A percentile compares a stretch with the other conserved stretches of the same genome.
These are phyloP conservation scores for Luffa aegyptiaca DNA, from an alignment of 306 rosid genomes.

Conservation along the genomic window DNA sequence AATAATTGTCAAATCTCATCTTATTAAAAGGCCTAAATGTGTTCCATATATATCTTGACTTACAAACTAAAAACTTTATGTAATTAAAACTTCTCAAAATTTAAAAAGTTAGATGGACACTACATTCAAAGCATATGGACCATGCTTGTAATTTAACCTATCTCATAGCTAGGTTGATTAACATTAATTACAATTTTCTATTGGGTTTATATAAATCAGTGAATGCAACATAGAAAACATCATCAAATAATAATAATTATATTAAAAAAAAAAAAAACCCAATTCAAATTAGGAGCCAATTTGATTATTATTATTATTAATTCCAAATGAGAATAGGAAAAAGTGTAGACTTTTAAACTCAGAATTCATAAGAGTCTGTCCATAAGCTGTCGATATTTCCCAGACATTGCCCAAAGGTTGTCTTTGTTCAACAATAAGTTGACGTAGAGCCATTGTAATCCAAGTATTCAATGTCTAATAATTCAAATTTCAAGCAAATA, in stretches of 20 bases:
- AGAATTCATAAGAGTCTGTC: not conserved
- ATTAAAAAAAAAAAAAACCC: not conserved
- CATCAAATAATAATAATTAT: not conserved
- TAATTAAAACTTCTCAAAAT: too few relatives aligned
- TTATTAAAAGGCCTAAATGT: too few relatives aligned
- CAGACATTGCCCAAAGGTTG: not conserved
- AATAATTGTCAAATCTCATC: not conserved
- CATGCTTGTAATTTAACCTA: not conserved
- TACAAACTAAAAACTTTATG: not conserved
- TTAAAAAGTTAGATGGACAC: too few relatives aligned
- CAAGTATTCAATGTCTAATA: not conserved
- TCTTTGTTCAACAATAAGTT: not conserved
- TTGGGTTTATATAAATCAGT: not conserved
- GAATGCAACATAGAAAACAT: not conserved
- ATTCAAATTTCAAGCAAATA: conserved; percentile 2
- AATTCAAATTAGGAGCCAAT: not conserved
- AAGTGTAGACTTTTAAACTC: not conserved
- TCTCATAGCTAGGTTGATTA: not conserved
- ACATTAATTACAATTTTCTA: not conserved
- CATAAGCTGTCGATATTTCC: conserved; percentile 4
- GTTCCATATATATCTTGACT: not conserved
- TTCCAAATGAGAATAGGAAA: not conserved
- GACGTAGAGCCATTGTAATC: conserved; percentile 10
- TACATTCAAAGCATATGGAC: too few relatives aligned
- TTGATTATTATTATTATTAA: not conserved